A percentile compares a stretch with the other conserved stretches of the same genome.
Conservation (phyloP, 345 rosid genomes). For the Salix exigua region DNA sequence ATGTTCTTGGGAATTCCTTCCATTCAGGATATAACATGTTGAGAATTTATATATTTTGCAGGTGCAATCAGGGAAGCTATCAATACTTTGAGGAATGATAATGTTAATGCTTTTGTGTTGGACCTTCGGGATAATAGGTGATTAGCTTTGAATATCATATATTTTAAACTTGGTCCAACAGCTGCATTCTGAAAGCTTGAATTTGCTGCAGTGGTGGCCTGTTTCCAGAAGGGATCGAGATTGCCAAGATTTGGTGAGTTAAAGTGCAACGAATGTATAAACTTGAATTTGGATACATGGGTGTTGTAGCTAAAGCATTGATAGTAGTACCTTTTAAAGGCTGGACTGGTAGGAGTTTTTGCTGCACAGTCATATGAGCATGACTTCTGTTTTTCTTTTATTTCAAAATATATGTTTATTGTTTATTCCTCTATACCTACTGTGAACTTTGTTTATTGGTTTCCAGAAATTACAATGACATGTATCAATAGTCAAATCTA, state of each 20-base stretch:
- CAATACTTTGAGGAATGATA: constrained; percentile 56
- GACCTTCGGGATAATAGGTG: constrained; percentile 99
- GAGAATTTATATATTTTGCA: constrained; percentile 30
- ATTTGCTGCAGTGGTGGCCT: constrained; percentile 86
- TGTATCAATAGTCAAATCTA: background rate
- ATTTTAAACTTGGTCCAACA: constrained; percentile 18
- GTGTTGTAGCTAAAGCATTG: no score
- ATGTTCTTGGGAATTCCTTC: background rate
- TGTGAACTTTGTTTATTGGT: background rate
- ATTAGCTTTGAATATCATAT: constrained; percentile 27
- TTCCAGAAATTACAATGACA: background rate
- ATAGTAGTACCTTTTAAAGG: no score
- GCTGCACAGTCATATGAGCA: background rate
- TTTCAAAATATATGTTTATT: no score
- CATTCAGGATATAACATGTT: background rate
- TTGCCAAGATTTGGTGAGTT: constrained; percentile 86
- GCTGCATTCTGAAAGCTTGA: constrained; percentile 35
- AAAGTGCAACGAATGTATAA: background rate
- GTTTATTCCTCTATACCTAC: background rate
- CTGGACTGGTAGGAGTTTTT: no score
- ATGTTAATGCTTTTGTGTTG: constrained; percentile 71
- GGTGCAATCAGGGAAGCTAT: constrained; percentile 88
- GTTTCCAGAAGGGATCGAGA: constrained; percentile 95
- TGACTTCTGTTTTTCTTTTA: background rate
- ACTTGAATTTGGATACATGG: no score